phyloP scores from a whole-genome alignment of 1,139 yeast genomes.

The Pichia sp. region DNA sequence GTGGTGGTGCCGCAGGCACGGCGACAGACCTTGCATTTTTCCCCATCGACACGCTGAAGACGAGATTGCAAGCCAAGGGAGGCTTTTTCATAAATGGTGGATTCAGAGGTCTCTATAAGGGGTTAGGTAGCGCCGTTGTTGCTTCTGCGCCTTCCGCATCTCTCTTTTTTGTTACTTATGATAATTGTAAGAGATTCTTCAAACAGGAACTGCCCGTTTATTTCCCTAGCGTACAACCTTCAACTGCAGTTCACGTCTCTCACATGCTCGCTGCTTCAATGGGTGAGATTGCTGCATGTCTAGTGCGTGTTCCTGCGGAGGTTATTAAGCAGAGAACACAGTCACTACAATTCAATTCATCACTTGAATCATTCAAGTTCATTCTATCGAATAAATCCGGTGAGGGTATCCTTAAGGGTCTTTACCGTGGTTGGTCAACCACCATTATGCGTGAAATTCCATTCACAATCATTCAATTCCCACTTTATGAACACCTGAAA shows the following conservation, averaged over 20 bases:
- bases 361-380: slow-evolving; percentile 58
- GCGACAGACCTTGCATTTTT: slow-evolving; percentile 90
- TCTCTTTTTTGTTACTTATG: slow-evolving; percentile 84
- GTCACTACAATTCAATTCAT: slow-evolving; percentile 52
- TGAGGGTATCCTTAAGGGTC: slow-evolving; percentile 70
- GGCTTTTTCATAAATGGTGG: slow-evolving; percentile 94
- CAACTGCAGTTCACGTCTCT: slow-evolving; percentile 35
- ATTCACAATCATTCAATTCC: slow-evolving; percentile 91
- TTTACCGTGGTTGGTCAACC: slow-evolving; percentile 89
- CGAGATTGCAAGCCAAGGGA: slow-evolving; percentile 90
- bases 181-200: slow-evolving; percentile 55
- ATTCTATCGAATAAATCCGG: slow-evolving; percentile 58
- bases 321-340: slow-evolving; percentile 94
- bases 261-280: slow-evolving; percentile 86
- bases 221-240: slow-evolving; percentile 15
- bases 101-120: slow-evolving; percentile 82
- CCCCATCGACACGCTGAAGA: slow-evolving; percentile 93
- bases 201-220: slow-evolving; percentile 35
- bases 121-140: slow-evolving; percentile 86
- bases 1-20: slow-evolving; percentile 94
- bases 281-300: slow-evolving; percentile 91
- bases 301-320: slow-evolving; percentile 94
- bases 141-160: slow-evolving; percentile 97
- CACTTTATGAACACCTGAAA: slow-evolving; percentile 81
- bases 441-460: slow-evolving; percentile 95